phyloP scores from a whole-genome alignment of 371 early-diverging fungal species.

The Mortierella sp. region DNA sequence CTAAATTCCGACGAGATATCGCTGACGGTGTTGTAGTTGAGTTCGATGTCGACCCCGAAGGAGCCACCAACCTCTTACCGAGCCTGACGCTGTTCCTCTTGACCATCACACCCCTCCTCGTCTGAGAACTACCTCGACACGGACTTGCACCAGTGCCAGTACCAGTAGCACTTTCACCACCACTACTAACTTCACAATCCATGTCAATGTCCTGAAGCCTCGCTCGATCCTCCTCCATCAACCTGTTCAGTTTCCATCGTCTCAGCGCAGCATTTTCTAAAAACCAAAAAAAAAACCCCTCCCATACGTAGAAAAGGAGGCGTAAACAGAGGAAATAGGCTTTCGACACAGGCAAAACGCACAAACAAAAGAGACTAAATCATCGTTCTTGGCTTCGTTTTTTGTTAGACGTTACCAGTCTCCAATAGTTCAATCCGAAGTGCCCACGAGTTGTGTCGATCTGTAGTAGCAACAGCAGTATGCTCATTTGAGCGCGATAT shows the following conservation, averaged over 20 bases:
- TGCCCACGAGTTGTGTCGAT: not conserved
- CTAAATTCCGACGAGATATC: too few relatives aligned
- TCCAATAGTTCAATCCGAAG: not conserved
- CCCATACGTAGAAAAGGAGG: too few relatives aligned
- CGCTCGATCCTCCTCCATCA: not conserved
- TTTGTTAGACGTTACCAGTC: not conserved
- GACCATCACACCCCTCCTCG: not conserved
- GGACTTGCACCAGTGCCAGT: too few relatives aligned
- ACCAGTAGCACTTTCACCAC: too few relatives aligned
- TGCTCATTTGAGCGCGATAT: too few relatives aligned
- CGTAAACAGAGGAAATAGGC: not conserved
- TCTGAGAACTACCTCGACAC: not conserved
- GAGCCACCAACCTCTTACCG: too few relatives aligned
- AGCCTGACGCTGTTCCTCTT: too few relatives aligned
- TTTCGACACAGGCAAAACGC: not conserved
- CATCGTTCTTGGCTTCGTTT: too few relatives aligned
- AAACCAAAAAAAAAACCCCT: not conserved
- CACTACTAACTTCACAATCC: too few relatives aligned
- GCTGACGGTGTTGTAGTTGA: too few relatives aligned
- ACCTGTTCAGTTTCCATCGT: not conserved
- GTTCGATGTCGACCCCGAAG: too few relatives aligned
- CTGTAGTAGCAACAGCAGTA: not conserved
- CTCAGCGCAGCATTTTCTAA: not conserved
- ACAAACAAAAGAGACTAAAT: too few relatives aligned
- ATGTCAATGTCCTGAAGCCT: not conserved